phyloP scores from a whole-genome alignment of 441 rosid species.

The Syzygium malaccense region DNA sequence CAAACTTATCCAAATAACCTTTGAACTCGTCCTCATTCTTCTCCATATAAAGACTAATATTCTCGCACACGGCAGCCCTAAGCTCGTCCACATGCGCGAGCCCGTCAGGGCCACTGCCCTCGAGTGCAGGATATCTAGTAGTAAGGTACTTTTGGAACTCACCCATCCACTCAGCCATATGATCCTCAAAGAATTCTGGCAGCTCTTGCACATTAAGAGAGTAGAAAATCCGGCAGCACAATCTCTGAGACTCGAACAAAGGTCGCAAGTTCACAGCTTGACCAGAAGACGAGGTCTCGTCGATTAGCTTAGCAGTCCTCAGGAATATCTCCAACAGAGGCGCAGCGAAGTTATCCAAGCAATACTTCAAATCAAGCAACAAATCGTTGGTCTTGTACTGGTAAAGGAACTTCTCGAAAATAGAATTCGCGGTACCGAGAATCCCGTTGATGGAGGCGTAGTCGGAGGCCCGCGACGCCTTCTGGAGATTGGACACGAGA shows the following conservation, averaged over 20 bases:
- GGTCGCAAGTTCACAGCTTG: conserved; percentile 41
- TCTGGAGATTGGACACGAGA: conserved; percentile 50
- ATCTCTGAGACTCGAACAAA: conserved; percentile 69
- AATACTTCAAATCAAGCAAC: conserved; percentile 71
- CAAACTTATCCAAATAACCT: conserved; percentile 59
- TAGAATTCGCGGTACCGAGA: conserved; percentile 82
- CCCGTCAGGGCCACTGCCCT: conserved; percentile 44
- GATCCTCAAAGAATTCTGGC: conserved; percentile 96
- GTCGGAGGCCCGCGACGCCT: conserved; percentile 35
- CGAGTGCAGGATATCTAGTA: conserved; percentile 48
- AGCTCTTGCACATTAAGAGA: conserved; percentile 86
- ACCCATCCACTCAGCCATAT: conserved; percentile 86
- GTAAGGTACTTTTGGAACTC: conserved; percentile 76
- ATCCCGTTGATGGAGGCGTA: conserved; percentile 79
- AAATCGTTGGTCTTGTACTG: conserved; percentile 75
- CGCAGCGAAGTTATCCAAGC: conserved; percentile 59
- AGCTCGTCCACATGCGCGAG: conserved; percentile 57
- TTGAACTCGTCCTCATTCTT: conserved; percentile 90
- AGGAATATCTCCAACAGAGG: conserved; percentile 65
- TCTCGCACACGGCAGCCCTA: conserved; percentile 87
- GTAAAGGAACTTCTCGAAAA: conserved; percentile 80
- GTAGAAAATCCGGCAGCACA: conserved; percentile 83
- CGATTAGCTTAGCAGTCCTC: conserved; percentile 54
- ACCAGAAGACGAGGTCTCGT: conserved; percentile 40
- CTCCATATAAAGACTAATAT: conserved; percentile 91